phyloP scores from a whole-genome alignment of 306 rosid genomes.

The Alnus glutinosa region DNA sequence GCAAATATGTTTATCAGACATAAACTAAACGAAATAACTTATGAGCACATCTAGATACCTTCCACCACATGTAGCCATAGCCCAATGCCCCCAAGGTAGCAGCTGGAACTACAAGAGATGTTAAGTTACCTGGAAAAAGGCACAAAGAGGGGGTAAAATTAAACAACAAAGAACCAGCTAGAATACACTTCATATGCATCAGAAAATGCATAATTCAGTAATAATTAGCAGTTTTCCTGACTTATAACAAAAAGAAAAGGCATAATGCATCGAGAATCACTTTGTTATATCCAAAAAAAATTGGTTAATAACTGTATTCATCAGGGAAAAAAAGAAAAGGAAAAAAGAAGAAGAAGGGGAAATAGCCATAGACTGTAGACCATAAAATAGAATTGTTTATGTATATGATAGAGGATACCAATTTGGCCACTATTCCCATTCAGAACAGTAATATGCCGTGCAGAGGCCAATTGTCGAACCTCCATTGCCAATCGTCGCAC shows the following conservation, averaged over 20 bases:
- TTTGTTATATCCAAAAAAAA: background rate
- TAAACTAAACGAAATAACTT: slow-evolving; percentile 11
- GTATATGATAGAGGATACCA: slow-evolving; percentile 37
- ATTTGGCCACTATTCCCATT: slow-evolving; percentile 63
- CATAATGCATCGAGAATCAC: background rate
- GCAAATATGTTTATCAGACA: background rate
- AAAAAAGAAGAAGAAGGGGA: background rate
- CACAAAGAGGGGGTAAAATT: background rate
- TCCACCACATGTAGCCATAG: slow-evolving; percentile 98
- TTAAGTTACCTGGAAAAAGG: slow-evolving; percentile 55
- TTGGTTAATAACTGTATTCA: background rate
- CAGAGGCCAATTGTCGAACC: slow-evolving; percentile 50
- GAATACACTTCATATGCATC: background rate
- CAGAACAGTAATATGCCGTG: slow-evolving; percentile 58
- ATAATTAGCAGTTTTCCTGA: background rate
- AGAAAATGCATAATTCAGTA: background rate
- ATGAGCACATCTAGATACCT: slow-evolving; percentile 46
- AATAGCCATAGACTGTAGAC: background rate
- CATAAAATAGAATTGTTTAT: background rate
- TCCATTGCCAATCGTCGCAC: slow-evolving; percentile 76
- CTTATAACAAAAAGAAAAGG: background rate
- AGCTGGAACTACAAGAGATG: slow-evolving; percentile 76
- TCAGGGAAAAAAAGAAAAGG: background rate
- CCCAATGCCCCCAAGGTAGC: slow-evolving; percentile 82
- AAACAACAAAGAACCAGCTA: background rate